These are phyloP conservation scores for Lizanozyma gosingica DNA, from an alignment of 1,139 yeast species.

Conservation along the genomic window DNA sequence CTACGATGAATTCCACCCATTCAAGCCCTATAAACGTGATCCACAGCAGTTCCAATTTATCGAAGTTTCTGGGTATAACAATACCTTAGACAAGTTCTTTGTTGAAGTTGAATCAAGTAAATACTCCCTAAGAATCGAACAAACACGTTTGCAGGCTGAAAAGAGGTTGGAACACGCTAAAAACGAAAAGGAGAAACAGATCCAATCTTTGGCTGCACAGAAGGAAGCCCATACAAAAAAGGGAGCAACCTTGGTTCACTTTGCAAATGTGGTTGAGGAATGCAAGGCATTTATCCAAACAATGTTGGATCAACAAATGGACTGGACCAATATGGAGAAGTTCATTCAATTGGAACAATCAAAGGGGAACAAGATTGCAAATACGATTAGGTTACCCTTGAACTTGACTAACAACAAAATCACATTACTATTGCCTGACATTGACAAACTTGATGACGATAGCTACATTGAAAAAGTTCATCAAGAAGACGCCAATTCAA, in stretches of 20 bases:
- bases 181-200: slow-evolving; percentile 62
- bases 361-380: slow-evolving; percentile 58
- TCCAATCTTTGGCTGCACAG: slow-evolving; percentile 55
- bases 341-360: slow-evolving; percentile 61
- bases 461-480: slow-evolving; percentile 5
- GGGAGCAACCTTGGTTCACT: slow-evolving; percentile 65
- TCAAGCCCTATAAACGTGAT: slow-evolving; percentile 38
- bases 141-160: slow-evolving; percentile 66
- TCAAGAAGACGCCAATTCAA: slow-evolving; percentile 14
- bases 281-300: slow-evolving; percentile 62
- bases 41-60: slow-evolving; percentile 21
- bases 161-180: slow-evolving; percentile 69
- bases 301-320: slow-evolving; percentile 78
- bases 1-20: slow-evolving; percentile 84
- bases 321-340: slow-evolving; percentile 85
- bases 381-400: slow-evolving; percentile 56
- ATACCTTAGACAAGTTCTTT: slow-evolving; percentile 74
- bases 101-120: slow-evolving; percentile 81
- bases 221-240: slow-evolving; percentile 57
- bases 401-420: slow-evolving; percentile 65
- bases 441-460: slow-evolving; percentile 23
- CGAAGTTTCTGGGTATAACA: slow-evolving; percentile 56
- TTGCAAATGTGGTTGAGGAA: slow-evolving; percentile 64
- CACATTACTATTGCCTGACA: slow-evolving; percentile 47
- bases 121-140: slow-evolving; percentile 61